Evolutionary conservation across 2,329 filamentous ascomycete genomes (phyloP), one percentile per base, ranked within the genome.

Genomic region (Fusarium succisae): DNA sequence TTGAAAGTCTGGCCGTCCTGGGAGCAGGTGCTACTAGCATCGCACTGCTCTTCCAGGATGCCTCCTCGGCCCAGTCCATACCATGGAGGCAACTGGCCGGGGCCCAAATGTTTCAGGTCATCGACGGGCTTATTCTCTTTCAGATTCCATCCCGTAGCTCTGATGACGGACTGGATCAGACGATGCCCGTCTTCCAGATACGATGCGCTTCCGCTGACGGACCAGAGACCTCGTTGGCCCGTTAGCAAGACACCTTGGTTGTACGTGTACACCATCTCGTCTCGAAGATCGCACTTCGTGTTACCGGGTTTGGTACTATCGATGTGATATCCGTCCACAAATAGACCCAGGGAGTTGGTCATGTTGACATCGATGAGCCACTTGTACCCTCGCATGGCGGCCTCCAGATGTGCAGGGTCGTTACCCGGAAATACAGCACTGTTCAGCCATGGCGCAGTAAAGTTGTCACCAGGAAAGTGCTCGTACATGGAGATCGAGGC

Each of bases 241-340:
- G 93, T 95, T 28, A 98, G 88, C 3, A 98, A 79, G 8, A 98
- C 94, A 28, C 95, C 96, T 82, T 98, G 96, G 83, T 98, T 98
- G 84, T 98, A 98, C 0, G 95, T 97, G 82, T 95, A 98, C 14
- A 98, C 92, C 91, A 95, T 96, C 76, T 95, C 91, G 81, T 98
- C 94, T 55, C 95, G 90, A 56, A 89, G 81, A 79, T 98, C 94
- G 81, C 96, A 98, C 72, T 90, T 87, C 1, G 89, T 91, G 63
- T 93, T 94, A 56, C 91, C 90, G 32, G 86, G 87, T 67, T 87
- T 87, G 12, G 84, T 83, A 64, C 90, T 88, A 32, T 85, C 84
- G 78, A 98, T 92, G 81, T 98, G 96, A 80, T 94, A 98, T 17
- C 96, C 96, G 77, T 98, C 96, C 1, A 91, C 90, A 80, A 94